Base-by-base conservation (phyloP, 495 filamentous ascomycete genomes). In the Daldinia loculata region DNA sequence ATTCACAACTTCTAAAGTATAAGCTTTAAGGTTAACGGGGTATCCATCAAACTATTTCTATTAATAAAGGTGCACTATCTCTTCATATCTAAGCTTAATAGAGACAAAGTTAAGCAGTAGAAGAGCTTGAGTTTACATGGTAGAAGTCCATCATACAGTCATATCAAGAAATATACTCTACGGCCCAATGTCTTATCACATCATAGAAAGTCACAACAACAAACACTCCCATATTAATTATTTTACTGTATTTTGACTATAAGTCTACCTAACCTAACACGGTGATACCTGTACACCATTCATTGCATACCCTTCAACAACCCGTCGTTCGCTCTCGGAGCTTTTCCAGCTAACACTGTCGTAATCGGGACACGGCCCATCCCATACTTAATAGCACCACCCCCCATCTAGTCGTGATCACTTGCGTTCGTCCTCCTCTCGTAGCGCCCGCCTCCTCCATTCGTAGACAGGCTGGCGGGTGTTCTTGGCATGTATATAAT, bases 191-290 rank as follows among this genome's bases (percentile, higher is more conserved):
- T 14, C 32, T 36, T 14, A 3, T 36, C 32, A 36, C 11, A 12
- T 14, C 32, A 0, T 1, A 36, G 0, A 36, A 36, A 36, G 34
- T 36, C 34, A 36, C 34, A 36, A 36, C 14, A 36, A 48, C 24
- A 29, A 53, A 29, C 50, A 4, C 26, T 29, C 50, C 50, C 6
- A 17, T 29, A 12, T 59, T 63, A 58, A 56, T 63, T 61, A 56
- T 71, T 71, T 67, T 71, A 71, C 63, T 71, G 61, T 53, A 71
- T 71, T 71, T 67, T 45, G 15, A 66, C 62, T 63, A 71, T 53
- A n/a, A 59, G 30, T 71, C 63, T 67, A 63, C 63, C 69, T 67
- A 67, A 71, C 36, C 69, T 64, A 67, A 71, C 45, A 53, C 29
- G 58, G 69, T 55, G 59, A 53, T 67, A 60, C 69, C 69, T 71